A percentile compares a stretch with the other conserved stretches of the same genome.
These are phyloP conservation scores for Arthrobotrys megalospora DNA, from an alignment of 2,329 filamentous ascomycete genomes.

Conservation along the genomic window DNA sequence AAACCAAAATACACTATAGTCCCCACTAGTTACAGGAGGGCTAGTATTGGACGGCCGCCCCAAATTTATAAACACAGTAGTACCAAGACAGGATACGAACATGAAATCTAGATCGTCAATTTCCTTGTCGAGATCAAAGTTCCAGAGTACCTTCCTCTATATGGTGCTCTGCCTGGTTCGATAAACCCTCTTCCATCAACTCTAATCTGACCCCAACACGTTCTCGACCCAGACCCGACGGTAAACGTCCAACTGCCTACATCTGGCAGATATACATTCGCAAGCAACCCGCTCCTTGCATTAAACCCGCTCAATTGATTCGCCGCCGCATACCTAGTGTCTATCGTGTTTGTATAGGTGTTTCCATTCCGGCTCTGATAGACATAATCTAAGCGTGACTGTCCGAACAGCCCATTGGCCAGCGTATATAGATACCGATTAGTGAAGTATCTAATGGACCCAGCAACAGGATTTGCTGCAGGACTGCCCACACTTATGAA, in stretches of 20 bases:
- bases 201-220: not conserved
- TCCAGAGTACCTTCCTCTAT: slow-evolving; percentile 2
- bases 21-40: no score
- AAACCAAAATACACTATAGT: no score
- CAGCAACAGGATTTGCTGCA: not conserved
- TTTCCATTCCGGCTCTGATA: slow-evolving; percentile 11
- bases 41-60: no score
- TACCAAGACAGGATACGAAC: no score
- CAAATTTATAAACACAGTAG: no score
- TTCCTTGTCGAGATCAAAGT: slow-evolving; percentile 9
- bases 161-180: not conserved
- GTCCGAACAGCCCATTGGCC: not conserved
- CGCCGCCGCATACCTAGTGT: slow-evolving; percentile 2
- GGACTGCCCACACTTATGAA: slow-evolving; percentile 18
- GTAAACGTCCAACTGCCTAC: not conserved
- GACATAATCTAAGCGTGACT: slow-evolving; percentile 8
- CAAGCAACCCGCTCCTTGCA: not conserved
- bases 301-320: slow-evolving; percentile 25
- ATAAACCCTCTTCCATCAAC: slow-evolving; percentile 15
- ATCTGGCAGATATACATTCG: not conserved
- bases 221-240: not conserved
- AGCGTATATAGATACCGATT: slow-evolving; percentile 28
- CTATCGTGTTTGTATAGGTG: slow-evolving; percentile 3
- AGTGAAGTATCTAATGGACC: slow-evolving; percentile 26
- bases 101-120: not conserved